These are phyloP conservation scores for Rosellinia necatrix DNA, from an alignment of 2,329 filamentous ascomycete species.

Conservation along the genomic window DNA sequence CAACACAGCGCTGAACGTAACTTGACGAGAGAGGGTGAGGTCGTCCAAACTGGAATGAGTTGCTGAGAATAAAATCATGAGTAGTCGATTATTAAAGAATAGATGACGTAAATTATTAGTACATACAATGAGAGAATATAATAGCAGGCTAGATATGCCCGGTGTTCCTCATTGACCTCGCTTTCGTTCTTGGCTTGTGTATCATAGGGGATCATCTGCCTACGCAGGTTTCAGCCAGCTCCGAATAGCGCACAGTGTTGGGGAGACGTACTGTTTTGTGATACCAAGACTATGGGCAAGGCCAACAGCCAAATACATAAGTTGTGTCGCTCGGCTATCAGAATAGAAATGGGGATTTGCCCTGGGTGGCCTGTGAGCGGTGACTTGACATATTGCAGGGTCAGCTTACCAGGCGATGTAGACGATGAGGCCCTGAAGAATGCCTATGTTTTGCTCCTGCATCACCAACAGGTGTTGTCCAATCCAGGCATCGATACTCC, in stretches of 20 bases:
- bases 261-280: constrained; percentile 31
- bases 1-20: constrained; percentile 43
- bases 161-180: constrained; percentile 45
- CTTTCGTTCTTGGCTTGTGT: constrained; percentile 29
- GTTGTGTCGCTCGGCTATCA: constrained; percentile 43
- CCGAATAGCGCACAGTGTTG: constrained; percentile 20
- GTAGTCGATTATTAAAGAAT: background rate
- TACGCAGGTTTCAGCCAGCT: constrained; percentile 20
- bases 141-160: constrained; percentile 46
- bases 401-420: constrained; percentile 49
- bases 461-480: constrained; percentile 48
- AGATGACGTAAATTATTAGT: background rate
- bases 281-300: constrained; percentile 49
- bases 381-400: too few species aligned
- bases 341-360: constrained; percentile 43
- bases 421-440: constrained; percentile 53
- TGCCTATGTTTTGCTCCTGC: constrained; percentile 47
- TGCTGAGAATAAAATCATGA: constrained; percentile 32
- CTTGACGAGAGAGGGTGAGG: constrained; percentile 39
- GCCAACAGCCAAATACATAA: constrained; percentile 48
- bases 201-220: constrained; percentile 19
- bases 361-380: constrained; percentile 34
- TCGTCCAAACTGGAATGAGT: constrained; percentile 46
- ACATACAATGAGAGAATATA: constrained; percentile 47
- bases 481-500: constrained; percentile 48